These are phyloP conservation scores for Diaporthe aspalathi DNA, from an alignment of 2,329 filamentous ascomycete species.

Conservation along the genomic window DNA sequence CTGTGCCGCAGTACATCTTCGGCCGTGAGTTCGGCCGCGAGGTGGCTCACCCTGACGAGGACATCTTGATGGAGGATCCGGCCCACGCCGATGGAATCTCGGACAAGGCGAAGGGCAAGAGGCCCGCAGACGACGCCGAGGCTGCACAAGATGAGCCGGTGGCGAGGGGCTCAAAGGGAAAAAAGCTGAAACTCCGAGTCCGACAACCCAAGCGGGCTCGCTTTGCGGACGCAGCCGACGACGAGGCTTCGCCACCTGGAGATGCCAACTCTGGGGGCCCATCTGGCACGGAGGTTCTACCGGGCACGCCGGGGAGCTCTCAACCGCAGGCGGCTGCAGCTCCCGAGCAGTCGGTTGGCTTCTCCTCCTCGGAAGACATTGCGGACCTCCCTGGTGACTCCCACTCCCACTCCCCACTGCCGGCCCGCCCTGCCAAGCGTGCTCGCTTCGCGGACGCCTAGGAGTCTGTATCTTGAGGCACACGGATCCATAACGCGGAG, in stretches of 20 bases:
- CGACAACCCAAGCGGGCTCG: constrained; percentile 23
- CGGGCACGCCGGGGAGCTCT: neutral
- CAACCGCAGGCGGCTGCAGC: neutral
- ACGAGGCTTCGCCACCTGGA: neutral
- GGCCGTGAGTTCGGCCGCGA: constrained; percentile 59
- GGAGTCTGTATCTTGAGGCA: neutral
- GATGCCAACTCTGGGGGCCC: too few relatives aligned
- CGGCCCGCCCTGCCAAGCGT: constrained; percentile 11
- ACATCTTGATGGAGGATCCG: constrained; percentile 50
- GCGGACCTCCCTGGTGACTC: neutral
- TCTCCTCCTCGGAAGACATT: neutral
- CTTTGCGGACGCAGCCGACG: neutral
- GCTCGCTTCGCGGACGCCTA: constrained; percentile 18
- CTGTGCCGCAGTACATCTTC: constrained; percentile 61
- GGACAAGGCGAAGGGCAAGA: neutral
- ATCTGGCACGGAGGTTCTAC: neutral
- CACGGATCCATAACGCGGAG: neutral
- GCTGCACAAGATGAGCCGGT: neutral
- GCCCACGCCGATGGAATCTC: neutral
- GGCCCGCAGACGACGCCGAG: neutral
- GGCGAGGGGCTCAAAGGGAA: neutral
- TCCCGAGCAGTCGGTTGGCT: neutral
- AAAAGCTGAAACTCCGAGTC: too few relatives aligned
- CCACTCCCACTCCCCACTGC: neutral
- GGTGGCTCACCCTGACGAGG: constrained; percentile 58